Evolutionary conservation across 2,329 filamentous ascomycete species (phyloP).

Genomic region (Aspergillus brunneoviolaceus): DNA sequence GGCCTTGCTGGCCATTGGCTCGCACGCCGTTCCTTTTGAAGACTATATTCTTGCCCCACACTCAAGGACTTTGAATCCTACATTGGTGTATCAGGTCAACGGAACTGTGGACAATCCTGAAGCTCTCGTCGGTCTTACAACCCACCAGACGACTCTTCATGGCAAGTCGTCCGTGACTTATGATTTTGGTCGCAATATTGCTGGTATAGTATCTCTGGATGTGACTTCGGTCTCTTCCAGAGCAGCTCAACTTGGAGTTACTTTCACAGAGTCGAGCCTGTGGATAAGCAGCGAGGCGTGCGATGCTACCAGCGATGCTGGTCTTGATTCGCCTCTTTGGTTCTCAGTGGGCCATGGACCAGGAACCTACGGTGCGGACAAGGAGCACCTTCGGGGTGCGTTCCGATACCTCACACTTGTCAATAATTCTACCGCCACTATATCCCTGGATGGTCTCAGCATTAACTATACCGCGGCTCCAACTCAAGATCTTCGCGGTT

Average conservation of each 20-base stretch:
- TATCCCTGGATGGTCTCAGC: conserved; percentile 37
- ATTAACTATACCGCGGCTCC: conserved; percentile 46
- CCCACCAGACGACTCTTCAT: conserved; percentile 13
- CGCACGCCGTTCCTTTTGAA: conserved; percentile 26
- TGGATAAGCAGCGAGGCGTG: conserved; percentile 51
- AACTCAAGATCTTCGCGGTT: conserved; percentile 44
- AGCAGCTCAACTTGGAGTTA: conserved; percentile 38
- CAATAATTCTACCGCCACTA: conserved; percentile 43
- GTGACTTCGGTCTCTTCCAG: conserved; percentile 24
- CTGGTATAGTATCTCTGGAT: conserved; percentile 38
- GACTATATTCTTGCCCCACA: conserved; percentile 37
- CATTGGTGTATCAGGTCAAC: conserved; percentile 28
- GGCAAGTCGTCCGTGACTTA: conserved; percentile 37
- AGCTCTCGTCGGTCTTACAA: conserved; percentile 10
- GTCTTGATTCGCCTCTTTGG: conserved; percentile 52
- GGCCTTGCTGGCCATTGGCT: conserved; percentile 9
- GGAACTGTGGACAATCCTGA: conserved; percentile 28
- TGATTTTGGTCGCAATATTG: conserved; percentile 44
- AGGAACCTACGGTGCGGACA: conserved; percentile 44
- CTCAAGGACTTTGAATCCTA: conserved; percentile 28
- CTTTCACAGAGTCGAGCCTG: conserved; percentile 42
- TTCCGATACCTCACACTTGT: conserved; percentile 50
- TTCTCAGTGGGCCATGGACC: conserved; percentile 38
- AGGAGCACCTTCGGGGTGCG: conserved; percentile 44
- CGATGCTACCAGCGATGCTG: conserved; percentile 50